These are phyloP conservation scores for Pestalotiopsis sp. DNA, from an alignment of 2,329 filamentous ascomycete species.

Conservation along the genomic window DNA sequence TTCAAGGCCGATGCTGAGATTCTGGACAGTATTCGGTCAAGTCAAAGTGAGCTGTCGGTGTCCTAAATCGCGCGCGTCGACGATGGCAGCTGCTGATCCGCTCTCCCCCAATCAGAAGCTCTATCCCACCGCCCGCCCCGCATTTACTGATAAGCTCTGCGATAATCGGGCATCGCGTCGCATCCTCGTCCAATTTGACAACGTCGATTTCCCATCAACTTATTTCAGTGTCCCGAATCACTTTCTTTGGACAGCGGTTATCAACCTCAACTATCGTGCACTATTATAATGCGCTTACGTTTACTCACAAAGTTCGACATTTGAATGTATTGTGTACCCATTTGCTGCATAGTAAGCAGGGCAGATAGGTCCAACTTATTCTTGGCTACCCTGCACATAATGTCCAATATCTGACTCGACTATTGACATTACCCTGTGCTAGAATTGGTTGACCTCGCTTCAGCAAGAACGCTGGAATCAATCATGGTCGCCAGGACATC, in stretches of 20 bases:
- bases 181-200: neutral
- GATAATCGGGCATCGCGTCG: neutral
- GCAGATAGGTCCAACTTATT: too few species aligned
- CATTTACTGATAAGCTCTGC: neutral
- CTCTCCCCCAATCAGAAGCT: neutral
- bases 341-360: too few species aligned
- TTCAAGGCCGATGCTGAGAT: neutral
- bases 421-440: neutral
- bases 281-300: too few species aligned
- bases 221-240: neutral
- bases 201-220: neutral
- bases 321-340: too few species aligned
- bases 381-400: too few species aligned
- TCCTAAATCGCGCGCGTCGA: neutral
- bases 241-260: neutral
- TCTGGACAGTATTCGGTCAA: slow-evolving; percentile 10
- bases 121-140: neutral
- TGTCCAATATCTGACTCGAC: too few species aligned
- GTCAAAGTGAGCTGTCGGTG: slow-evolving; percentile 4
- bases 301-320: too few species aligned
- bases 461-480: slow-evolving; percentile 22
- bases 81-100: neutral
- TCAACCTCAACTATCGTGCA: neutral
- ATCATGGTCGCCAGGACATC: slow-evolving; percentile 21
- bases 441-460: slow-evolving; percentile 13